These are phyloP conservation scores for Tripidium arundinaceum DNA, from an alignment of 202 grass and related monocot species.

Conservation along the genomic window DNA sequence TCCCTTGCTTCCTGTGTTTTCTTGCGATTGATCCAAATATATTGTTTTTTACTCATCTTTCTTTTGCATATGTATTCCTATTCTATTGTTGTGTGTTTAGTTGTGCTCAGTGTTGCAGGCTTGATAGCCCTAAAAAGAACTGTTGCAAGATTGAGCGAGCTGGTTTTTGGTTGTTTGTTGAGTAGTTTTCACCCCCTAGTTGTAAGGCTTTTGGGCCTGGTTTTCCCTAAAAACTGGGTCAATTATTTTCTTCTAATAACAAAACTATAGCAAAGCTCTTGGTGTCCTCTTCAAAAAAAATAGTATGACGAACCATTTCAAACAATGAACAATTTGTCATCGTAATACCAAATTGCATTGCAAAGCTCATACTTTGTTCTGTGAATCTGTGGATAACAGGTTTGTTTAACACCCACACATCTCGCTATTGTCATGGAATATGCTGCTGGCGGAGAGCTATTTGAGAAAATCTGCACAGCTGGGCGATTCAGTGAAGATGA, in stretches of 20 bases:
- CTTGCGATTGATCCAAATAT: too few relatives aligned
- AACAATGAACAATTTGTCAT: background rate
- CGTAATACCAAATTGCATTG: background rate
- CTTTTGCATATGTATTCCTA: too few relatives aligned
- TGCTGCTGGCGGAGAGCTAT: conserved; percentile 88
- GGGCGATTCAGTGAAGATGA: conserved; percentile 95
- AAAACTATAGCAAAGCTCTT: background rate
- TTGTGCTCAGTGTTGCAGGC: background rate
- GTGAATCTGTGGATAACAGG: conserved; percentile 33
- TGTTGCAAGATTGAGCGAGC: background rate
- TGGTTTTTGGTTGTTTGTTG: background rate
- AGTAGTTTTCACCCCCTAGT: background rate
- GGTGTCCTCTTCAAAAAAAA: background rate
- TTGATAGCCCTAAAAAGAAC: too few relatives aligned
- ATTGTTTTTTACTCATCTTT: too few relatives aligned
- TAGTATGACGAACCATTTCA: background rate
- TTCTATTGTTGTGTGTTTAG: background rate
- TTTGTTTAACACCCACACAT: conserved; percentile 70
- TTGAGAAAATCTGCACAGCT: conserved; percentile 71
- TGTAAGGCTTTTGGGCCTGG: background rate
- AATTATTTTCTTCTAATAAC: background rate
- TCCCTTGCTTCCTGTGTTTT: too few relatives aligned
- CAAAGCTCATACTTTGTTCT: background rate
- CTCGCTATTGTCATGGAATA: conserved; percentile 96
- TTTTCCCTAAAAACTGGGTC: too few relatives aligned